A percentile compares a stretch with the other conserved stretches of the same genome.
Evolutionary conservation across 2,329 filamentous ascomycete genomes (phyloP).

Genomic region (Fusarium xylarioides): DNA sequence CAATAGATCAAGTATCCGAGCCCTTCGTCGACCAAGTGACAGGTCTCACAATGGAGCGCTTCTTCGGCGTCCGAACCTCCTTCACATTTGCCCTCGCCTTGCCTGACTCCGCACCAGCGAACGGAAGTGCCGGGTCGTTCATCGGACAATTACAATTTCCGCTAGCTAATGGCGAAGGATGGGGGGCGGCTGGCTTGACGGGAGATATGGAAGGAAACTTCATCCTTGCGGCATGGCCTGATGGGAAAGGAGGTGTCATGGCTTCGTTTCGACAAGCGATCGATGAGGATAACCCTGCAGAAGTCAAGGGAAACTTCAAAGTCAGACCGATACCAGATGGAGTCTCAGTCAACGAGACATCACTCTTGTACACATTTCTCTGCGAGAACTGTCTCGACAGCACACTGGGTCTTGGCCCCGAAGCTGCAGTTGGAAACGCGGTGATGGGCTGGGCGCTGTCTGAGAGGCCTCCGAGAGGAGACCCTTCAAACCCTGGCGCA

Average conservation of each 20-base stretch:
- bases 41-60: conserved; percentile 17
- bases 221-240: conserved; percentile 1
- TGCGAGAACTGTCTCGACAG: conserved; percentile 9
- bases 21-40: conserved; percentile 9
- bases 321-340: conserved; percentile 5
- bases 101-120: background rate
- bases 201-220: conserved; percentile 17
- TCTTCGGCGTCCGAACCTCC: background rate
- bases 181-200: conserved; percentile 6
- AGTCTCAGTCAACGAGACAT: background rate
- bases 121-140: background rate
- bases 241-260: conserved; percentile 14
- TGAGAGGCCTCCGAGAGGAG: background rate
- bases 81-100: background rate
- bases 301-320: conserved; percentile 6
- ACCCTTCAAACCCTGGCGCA: background rate
- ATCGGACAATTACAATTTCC: conserved; percentile 6
- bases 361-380: background rate
- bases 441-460: conserved; percentile 13
- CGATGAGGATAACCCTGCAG: background rate
- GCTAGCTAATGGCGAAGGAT: background rate
- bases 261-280: conserved; percentile 9
- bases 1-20: background rate
- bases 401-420: background rate
- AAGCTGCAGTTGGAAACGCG: background rate